phyloP scores from a whole-genome alignment of 2,329 filamentous ascomycete species.

The Fusarium solani-melongenae region DNA sequence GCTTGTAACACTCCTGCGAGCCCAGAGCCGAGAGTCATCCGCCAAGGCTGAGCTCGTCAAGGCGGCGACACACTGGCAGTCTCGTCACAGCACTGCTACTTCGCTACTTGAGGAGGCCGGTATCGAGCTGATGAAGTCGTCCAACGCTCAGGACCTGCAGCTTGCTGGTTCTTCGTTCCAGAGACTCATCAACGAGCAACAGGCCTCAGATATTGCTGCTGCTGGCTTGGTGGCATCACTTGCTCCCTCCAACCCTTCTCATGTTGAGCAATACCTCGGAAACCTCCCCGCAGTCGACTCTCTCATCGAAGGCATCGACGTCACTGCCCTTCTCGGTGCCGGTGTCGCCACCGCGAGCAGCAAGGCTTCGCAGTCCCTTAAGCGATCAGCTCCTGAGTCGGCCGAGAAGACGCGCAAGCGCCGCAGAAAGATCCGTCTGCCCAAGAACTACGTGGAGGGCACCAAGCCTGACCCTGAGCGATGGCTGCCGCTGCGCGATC shows the following conservation, averaged over 20 bases:
- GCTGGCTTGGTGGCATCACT: constrained; percentile 90
- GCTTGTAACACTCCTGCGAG: constrained; percentile 80
- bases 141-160: constrained; percentile 73
- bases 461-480: constrained; percentile 90
- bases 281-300: constrained; percentile 71
- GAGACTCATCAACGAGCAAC: constrained; percentile 72
- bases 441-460: constrained; percentile 79
- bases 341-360: constrained; percentile 65
- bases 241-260: constrained; percentile 69
- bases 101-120: constrained; percentile 84
- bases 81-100: constrained; percentile 62
- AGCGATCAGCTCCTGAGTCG: constrained; percentile 58
- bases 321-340: constrained; percentile 70
- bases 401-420: constrained; percentile 60
- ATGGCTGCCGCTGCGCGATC: constrained; percentile 91
- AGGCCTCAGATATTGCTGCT: constrained; percentile 75
- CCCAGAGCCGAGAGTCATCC: constrained; percentile 77
- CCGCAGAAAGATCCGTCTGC: constrained; percentile 71
- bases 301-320: constrained; percentile 70
- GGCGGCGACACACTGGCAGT: constrained; percentile 84
- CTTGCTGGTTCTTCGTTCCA: constrained; percentile 84
- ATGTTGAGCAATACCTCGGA: constrained; percentile 64
- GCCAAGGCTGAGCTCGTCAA: constrained; percentile 80
- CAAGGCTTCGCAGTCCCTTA: constrained; percentile 56
- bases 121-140: constrained; percentile 82